phyloP scores from a whole-genome alignment of 2,329 filamentous ascomycete species.

The Dryadomyces sulphureus region DNA sequence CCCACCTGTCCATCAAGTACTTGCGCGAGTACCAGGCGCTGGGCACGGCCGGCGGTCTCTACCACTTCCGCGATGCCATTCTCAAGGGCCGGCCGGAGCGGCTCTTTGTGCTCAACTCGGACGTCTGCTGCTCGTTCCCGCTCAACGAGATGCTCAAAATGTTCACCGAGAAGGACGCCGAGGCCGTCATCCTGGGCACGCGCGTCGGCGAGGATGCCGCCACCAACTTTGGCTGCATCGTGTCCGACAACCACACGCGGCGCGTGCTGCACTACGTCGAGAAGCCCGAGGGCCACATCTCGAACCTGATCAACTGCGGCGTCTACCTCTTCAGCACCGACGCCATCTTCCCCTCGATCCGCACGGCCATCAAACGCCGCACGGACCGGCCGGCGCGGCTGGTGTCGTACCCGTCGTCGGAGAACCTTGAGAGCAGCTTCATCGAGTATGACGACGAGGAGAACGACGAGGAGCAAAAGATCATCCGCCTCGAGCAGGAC shows the following conservation, averaged over 20 bases:
- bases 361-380: slow-evolving; percentile 87
- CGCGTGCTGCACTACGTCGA: slow-evolving; percentile 98
- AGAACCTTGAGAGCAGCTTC: slow-evolving; percentile 65
- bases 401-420: slow-evolving; percentile 87
- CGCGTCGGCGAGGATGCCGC: slow-evolving; percentile 82
- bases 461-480: slow-evolving; percentile 65
- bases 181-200: slow-evolving; percentile 91
- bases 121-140: slow-evolving; percentile 98
- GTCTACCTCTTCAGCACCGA: slow-evolving; percentile 96
- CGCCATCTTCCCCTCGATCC: slow-evolving; percentile 91
- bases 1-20: slow-evolving; percentile 82
- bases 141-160: slow-evolving; percentile 89
- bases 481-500: slow-evolving; percentile 91
- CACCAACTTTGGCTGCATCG: slow-evolving; percentile 94
- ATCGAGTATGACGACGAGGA: slow-evolving; percentile 44
- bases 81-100: slow-evolving; percentile 89
- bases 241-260: slow-evolving; percentile 83
- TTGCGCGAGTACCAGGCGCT: slow-evolving; percentile 94
- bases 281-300: slow-evolving; percentile 95
- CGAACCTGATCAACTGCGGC: slow-evolving; percentile 97
- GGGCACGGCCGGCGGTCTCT: slow-evolving; percentile 89
- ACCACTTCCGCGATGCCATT: slow-evolving; percentile 98
- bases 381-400: slow-evolving; percentile 71
- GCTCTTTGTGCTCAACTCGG: slow-evolving; percentile 94
- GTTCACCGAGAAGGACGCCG: slow-evolving; percentile 88